Evolutionary conservation across 2,329 filamentous ascomycete genomes (phyloP).

Genomic region (Colletotrichum tabaci): DNA sequence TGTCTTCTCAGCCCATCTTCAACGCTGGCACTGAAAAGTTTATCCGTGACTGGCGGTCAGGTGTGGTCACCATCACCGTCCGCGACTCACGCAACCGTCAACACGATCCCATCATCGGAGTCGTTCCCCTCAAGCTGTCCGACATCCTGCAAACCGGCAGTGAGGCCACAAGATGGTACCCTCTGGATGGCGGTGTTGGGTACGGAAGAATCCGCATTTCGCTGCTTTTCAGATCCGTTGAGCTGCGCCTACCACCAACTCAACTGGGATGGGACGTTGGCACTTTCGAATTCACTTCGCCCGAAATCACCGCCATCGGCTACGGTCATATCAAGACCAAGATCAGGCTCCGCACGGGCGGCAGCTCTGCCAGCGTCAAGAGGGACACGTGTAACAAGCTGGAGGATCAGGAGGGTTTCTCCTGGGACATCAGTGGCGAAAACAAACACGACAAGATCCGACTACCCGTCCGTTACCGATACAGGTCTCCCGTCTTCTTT

Average conservation of each 20-base stretch:
- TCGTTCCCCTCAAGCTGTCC: slow-evolving; percentile 89
- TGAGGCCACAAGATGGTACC: slow-evolving; percentile 92
- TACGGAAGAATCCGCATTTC: slow-evolving; percentile 93
- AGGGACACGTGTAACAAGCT: slow-evolving; percentile 73
- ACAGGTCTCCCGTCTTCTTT: slow-evolving; percentile 90
- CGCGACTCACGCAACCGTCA: slow-evolving; percentile 91
- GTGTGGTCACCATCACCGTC: slow-evolving; percentile 88
- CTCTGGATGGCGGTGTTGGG: slow-evolving; percentile 93
- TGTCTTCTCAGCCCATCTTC: slow-evolving; percentile 96
- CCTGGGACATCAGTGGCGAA: slow-evolving; percentile 64
- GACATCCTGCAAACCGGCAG: slow-evolving; percentile 91
- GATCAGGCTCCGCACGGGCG: slow-evolving; percentile 86
- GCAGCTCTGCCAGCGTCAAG: slow-evolving; percentile 80
- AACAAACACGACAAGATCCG: slow-evolving; percentile 67
- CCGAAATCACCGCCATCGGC: slow-evolving; percentile 75
- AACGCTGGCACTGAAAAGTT: slow-evolving; percentile 96
- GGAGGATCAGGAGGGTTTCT: slow-evolving; percentile 68
- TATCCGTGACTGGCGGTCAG: slow-evolving; percentile 91
- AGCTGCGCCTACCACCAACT: slow-evolving; percentile 85
- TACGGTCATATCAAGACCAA: slow-evolving; percentile 80
- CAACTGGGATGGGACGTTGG: slow-evolving; percentile 96
- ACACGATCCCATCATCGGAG: slow-evolving; percentile 94
- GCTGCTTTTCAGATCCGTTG: slow-evolving; percentile 89
- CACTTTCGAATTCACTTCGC: slow-evolving; percentile 88
- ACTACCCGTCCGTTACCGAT: slow-evolving; percentile 90